A percentile compares a stretch with the other conserved stretches of the same genome.
Conservation (phyloP, 75 land plant genomes). For the Picea glauca region DNA sequence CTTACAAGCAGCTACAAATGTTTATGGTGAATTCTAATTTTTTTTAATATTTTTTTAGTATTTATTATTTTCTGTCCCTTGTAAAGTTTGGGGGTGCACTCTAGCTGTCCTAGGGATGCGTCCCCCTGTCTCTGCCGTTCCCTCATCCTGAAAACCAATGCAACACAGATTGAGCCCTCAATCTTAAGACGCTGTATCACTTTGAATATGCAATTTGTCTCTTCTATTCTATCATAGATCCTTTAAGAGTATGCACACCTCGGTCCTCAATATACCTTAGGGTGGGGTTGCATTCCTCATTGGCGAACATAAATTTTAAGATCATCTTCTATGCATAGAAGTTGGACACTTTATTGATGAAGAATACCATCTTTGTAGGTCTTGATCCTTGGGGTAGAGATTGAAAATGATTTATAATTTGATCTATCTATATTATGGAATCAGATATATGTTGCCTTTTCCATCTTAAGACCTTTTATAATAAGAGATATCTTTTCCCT, state of each 20-base stretch:
- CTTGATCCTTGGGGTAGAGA: neutral
- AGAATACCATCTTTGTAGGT: neutral
- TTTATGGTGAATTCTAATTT: too few relatives aligned
- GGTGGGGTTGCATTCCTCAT: neutral
- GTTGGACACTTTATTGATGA: neutral
- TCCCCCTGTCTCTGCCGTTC: too few relatives aligned
- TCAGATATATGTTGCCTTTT: neutral
- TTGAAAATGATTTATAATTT: neutral
- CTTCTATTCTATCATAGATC: neutral
- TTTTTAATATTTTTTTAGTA: too few relatives aligned
- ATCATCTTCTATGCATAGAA: neutral
- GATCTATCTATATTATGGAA: neutral
- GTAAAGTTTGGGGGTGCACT: too few relatives aligned
- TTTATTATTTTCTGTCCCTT: too few relatives aligned
- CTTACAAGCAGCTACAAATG: too few relatives aligned
- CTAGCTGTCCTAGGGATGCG: too few relatives aligned
- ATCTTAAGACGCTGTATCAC: neutral
- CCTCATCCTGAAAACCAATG: too few relatives aligned
- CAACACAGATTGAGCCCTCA: too few relatives aligned
- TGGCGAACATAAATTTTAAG: neutral
- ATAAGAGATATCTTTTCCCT: neutral
- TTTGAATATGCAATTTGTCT: neutral
- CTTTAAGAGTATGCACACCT: neutral
- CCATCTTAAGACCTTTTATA: neutral
- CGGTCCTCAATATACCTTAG: neutral